Evolutionary conservation across 257 asterid genomes (phyloP), one percentile per base, ranked within the genome.

Genomic region (Lavandula angustifolia): DNA sequence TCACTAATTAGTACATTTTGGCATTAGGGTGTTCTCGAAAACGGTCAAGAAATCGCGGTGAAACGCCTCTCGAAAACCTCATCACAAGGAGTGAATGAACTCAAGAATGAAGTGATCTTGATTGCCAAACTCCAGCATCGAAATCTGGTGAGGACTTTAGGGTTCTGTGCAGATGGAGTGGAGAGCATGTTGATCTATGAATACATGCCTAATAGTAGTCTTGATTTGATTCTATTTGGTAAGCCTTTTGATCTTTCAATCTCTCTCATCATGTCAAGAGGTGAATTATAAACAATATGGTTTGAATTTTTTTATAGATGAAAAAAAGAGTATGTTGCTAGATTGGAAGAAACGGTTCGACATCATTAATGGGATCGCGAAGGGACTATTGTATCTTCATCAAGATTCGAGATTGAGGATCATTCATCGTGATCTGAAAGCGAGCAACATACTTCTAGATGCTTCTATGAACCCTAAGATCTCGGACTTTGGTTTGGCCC

Each of bases 401-500:
- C 69, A 64, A 35, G 69, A 64, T 18, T 63, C 69, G 1, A 49
- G 59, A 60, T 4, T 64, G 29, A 67, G 72, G 55, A 56, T 55
- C 18, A 67, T 67, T 50, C 72, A 67, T 22, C 64, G 72, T 3
- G 65, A 67, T 57, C 64, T 67, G 58, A 67, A 67, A 56, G 72
- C 72, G 1, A 56, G 72, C 60, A 68, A 68, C 73, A 35, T 68
- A 18, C 2, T 68, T 42, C 66, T 68, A 4, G 73, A 68, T 48
- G 52, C 52, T 9, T 66, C 47, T 5, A 57, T 68, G 73, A 68
- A 68, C 53, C 75, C 75, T 3, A 71, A 63, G 59, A 71, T 71
- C 22, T 71, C 75, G 2, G 75, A 71, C 46, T 71, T 71, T 2
- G 75, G 75, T 13, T 4, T 62, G 12, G 75, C 75, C 5, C 54